Conservation (phyloP, 441 rosid genomes). For the Kokia cookei region DNA sequence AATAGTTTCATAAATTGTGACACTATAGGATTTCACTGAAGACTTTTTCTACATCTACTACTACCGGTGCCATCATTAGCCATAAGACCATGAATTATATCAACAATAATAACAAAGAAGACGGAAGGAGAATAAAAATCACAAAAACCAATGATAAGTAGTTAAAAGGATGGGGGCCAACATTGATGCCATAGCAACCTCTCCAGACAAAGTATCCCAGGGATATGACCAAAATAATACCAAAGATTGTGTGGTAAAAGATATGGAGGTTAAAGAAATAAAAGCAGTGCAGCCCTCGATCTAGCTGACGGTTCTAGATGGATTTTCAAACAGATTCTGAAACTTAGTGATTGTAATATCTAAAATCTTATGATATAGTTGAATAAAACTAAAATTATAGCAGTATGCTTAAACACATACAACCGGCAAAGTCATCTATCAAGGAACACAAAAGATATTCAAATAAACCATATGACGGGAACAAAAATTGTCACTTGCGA, state of each 20-base stretch:
- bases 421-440: not conserved
- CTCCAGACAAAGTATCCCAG: not conserved
- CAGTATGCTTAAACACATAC: not conserved
- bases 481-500: no score
- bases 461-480: not conserved
- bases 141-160: not conserved
- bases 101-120: not conserved
- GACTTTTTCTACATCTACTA: not conserved
- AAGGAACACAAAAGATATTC: not conserved
- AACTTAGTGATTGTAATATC: not conserved
- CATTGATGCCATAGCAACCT: constrained; percentile 6
- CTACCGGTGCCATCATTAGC: not conserved
- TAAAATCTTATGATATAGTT: not conserved
- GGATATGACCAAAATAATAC: not conserved
- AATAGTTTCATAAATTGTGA: not conserved
- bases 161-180: not conserved
- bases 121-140: not conserved
- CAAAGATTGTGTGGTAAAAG: not conserved
- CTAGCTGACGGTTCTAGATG: not conserved
- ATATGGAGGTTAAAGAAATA: not conserved
- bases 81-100: not conserved
- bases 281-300: not conserved
- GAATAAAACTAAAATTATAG: not conserved
- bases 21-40: not conserved
- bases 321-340: not conserved